Conservation (phyloP, 768 basidiomycete species). For the Calocybe cyanea region DNA sequence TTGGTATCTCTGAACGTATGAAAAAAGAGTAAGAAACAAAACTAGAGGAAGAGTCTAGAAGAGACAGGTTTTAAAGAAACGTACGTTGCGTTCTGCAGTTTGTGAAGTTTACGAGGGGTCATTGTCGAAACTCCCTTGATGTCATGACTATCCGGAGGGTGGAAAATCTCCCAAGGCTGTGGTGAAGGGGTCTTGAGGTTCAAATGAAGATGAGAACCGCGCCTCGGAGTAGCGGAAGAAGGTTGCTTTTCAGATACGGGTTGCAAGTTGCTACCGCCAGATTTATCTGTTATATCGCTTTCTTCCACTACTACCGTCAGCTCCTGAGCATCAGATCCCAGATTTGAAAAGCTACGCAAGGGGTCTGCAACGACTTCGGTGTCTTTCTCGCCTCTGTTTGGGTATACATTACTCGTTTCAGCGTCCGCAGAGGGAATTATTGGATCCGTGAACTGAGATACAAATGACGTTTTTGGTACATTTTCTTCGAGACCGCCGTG, state of each 20-base stretch:
- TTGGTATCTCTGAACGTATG: constrained; percentile 29
- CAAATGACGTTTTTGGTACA: constrained; percentile 1
- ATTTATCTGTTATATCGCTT: constrained; percentile 22
- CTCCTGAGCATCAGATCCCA: constrained; percentile 9
- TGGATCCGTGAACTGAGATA: not conserved
- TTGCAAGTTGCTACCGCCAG: constrained; percentile 20
- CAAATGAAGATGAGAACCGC: constrained; percentile 44
- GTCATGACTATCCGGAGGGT: constrained; percentile 43
- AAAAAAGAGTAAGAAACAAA: constrained; percentile 1
- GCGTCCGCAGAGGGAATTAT: not conserved
- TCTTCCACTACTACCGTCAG: constrained; percentile 19
- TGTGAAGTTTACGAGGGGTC: constrained; percentile 38
- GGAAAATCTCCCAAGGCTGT: constrained; percentile 63
- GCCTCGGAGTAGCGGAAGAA: constrained; percentile 24
- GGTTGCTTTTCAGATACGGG: constrained; percentile 25
- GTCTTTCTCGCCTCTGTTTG: constrained; percentile 2
- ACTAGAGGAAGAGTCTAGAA: constrained; percentile 9
- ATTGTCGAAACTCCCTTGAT: constrained; percentile 33
- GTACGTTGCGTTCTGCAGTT: constrained; percentile 40
- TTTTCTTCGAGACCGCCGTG: constrained; percentile 3
- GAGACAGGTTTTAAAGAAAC: constrained; percentile 21
- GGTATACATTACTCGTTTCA: constrained; percentile 2
- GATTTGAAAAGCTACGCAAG: constrained; percentile 3
- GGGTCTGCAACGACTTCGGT: constrained; percentile 9
- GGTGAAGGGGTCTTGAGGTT: constrained; percentile 51